Evolutionary conservation across 2,329 filamentous ascomycete genomes (phyloP), one percentile per base, ranked within the genome.

Genomic region (Sporothrix schenckii): DNA sequence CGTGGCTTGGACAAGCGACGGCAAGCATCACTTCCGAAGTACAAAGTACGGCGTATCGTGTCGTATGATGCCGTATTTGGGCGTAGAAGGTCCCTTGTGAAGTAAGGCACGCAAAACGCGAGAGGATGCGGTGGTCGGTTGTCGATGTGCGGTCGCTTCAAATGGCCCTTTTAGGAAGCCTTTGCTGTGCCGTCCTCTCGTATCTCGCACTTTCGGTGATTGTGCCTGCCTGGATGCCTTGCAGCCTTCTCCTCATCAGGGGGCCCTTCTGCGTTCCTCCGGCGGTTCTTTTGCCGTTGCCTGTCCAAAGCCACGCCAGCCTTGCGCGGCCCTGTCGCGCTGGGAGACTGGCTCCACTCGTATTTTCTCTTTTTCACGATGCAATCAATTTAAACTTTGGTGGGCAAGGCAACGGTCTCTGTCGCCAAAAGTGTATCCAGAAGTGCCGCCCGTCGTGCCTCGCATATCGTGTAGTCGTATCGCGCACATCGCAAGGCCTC

Each of bases 141-240:
- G 50, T 4, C 50, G 34, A 44, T 41, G 2, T 24, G 39, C 24
- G 27, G n/a, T 63, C 58, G 58, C 39, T 63, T 63, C 39, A 63
- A 27, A 44, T 61, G 39, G 27, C 58, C n/a, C n/a, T 3, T 61
- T 61, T 61, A n/a, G 58, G 58, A 34, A 7, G n/a, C 41, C 11
- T 58, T 56, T 44, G 6, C 56, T 24, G 58, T 10, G 39, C 58
- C 21, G 19, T 60, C n/a, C 9, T 10, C 10, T 66, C 50, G 65
- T 67, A 21, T 54, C 30, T 54, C 27, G 58, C 49, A 5, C 54
- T 54, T 4, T 19, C 4, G 19, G 4, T 27, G 47, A 44, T 56
- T 54, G 21, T 54, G 47, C 63, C 49, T 54, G 63, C 27, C 49
- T 66, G 63, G 63, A 52, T 53, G 63, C 63, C 63, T 66, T 66